Evolutionary conservation across 1,139 yeast species (phyloP).

Genomic region (Suhomyces terraborum): DNA sequence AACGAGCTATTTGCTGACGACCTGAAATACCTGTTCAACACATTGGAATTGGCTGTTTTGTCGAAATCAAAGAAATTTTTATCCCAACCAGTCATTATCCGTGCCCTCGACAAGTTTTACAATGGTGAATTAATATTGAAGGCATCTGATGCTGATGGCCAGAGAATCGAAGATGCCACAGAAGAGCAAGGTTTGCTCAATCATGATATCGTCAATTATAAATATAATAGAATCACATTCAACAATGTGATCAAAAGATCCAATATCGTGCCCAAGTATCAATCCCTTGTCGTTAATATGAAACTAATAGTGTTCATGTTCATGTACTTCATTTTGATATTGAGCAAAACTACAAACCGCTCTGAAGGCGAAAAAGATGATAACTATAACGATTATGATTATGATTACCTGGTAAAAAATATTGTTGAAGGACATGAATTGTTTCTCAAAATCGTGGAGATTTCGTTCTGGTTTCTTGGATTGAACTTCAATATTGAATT

Average conservation of each 20-base stretch:
- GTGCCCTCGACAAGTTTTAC: constrained; percentile 55
- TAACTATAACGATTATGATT: constrained; percentile 1
- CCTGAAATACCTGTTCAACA: constrained; percentile 36
- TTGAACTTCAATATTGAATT: constrained; percentile 42
- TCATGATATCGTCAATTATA: constrained; percentile 40
- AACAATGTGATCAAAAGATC: constrained; percentile 34
- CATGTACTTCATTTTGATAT: constrained; percentile 36
- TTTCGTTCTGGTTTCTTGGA: constrained; percentile 38
- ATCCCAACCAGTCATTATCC: constrained; percentile 57
- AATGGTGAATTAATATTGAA: constrained; percentile 48
- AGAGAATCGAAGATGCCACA: constrained; percentile 19
- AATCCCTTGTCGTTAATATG: constrained; percentile 43
- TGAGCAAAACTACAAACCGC: constrained; percentile 25
- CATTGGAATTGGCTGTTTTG: constrained; percentile 56
- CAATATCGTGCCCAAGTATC: constrained; percentile 45
- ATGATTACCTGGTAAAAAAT: constrained; percentile 1
- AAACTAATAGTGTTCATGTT: constrained; percentile 36
- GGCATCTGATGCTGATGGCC: constrained; percentile 16
- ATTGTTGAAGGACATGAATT: background rate
- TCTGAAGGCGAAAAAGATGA: constrained; percentile 3
- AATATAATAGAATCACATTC: constrained; percentile 34
- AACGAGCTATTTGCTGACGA: constrained; percentile 18
- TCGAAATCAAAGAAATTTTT: constrained; percentile 57
- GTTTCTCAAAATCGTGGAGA: constrained; percentile 20
- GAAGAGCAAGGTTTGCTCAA: constrained; percentile 20